phyloP scores from a whole-genome alignment of 257 asterid species.

The Scutellaria galericulata region DNA sequence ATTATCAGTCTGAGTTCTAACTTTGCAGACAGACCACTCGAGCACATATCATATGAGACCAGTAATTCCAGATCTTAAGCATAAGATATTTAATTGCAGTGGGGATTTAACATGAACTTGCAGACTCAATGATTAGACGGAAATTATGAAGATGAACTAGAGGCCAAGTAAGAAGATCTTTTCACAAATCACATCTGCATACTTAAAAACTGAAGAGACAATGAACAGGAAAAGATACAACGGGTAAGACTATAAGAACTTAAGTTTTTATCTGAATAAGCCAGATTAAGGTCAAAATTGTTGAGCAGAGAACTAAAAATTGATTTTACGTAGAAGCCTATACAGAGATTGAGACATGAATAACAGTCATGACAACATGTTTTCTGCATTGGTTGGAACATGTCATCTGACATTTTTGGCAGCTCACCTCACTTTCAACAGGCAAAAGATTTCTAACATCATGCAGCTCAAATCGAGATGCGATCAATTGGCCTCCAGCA shows the following conservation, averaged over 20 bases:
- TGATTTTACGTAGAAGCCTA: slow-evolving; percentile 8
- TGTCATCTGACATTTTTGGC: slow-evolving; percentile 13
- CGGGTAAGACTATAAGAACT: slow-evolving; percentile 14
- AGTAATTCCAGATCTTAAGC: too few relatives aligned
- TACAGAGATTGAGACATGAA: slow-evolving; percentile 6
- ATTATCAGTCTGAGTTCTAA: slow-evolving; percentile 7
- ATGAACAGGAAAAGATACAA: slow-evolving; percentile 1
- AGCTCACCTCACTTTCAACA: slow-evolving; percentile 91
- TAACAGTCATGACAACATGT: slow-evolving; percentile 18
- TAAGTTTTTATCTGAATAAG: slow-evolving; percentile 12
- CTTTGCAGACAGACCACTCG: slow-evolving; percentile 2
- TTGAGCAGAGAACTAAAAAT: slow-evolving; percentile 17
- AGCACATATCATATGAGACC: background rate
- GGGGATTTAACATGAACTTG: background rate
- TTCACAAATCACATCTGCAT: too few relatives aligned
- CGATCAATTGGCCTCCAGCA: slow-evolving; percentile 98
- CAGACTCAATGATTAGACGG: slow-evolving; percentile 8
- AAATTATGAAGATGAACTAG: background rate
- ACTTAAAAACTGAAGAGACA: slow-evolving; percentile 2
- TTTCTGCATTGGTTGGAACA: slow-evolving; percentile 20
- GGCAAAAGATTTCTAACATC: slow-evolving; percentile 98
- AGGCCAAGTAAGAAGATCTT: background rate
- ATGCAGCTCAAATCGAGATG: slow-evolving; percentile 95
- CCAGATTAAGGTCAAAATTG: slow-evolving; percentile 15
- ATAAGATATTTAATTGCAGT: too few relatives aligned